Base-by-base conservation (phyloP, 2,329 filamentous ascomycete genomes). In the Fusarium sp. region DNA sequence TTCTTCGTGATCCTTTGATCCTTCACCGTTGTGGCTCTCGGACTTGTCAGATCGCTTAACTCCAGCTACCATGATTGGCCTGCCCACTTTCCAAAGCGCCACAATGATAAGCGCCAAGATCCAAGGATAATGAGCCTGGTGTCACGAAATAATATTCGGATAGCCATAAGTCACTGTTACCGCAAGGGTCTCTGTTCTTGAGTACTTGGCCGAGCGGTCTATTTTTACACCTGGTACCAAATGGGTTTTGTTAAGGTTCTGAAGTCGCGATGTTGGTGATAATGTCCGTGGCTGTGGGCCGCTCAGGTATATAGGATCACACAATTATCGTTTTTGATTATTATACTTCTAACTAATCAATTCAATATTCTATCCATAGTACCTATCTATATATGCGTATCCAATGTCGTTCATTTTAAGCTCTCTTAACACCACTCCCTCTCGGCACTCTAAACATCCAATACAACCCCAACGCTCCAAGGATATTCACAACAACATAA, bases 401-500 rank as follows among this genome's bases (percentile, higher is more conserved):
- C 18, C 10, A 38, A 11, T 9, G 8, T n/a, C 7, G 2, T 2
- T 30, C 12, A 1, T 6, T 11, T 48, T 10, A 71, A 7, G 57
- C 53, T 29, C 68, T 64, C 54, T 73, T 75, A 0, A 75, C 65
- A 18, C 74, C 74, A 6, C 72, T 74, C 2, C 70, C 73, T 52
- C 68, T 76, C 0, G 77, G 77, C 15, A 82, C 77, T 16, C 81
- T 65, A 3, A 75, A 77, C 55, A 83, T 49, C 82, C 82, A 87
- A 70, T 87, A 87, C 27, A 87, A 72, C 2, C 79, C 75, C 18
- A 86, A 73, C 0, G 85, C 84, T 2, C 80, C 83, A 12, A 76
- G 76, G 16, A 85, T 71, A 52, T 88, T 88, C 68, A 86, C 84
- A 6, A 80, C 74, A 34, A 86, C 80, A 58, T 86, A 88, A 0